Conservation (phyloP, 257 asterid genomes). For the Penstemon barbatus region DNA sequence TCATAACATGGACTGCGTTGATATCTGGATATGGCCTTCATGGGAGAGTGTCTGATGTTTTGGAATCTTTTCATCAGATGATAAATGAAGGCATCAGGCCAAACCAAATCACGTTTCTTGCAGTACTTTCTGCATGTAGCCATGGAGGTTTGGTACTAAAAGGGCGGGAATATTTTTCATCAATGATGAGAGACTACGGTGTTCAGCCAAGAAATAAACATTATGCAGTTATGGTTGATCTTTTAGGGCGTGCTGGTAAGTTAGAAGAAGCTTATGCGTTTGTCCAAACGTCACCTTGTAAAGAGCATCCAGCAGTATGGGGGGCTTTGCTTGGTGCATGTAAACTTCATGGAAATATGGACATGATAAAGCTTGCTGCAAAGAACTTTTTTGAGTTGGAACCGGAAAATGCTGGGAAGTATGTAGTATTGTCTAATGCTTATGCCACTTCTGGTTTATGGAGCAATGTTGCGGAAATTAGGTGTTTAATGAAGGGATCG, state of each 20-base stretch:
- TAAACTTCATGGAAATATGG: conserved; percentile 71
- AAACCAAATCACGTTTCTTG: conserved; percentile 83
- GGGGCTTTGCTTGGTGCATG: conserved; percentile 90
- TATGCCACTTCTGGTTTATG: conserved; percentile 85
- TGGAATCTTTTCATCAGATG: conserved; percentile 69
- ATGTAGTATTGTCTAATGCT: conserved; percentile 82
- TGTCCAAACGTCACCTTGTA: conserved; percentile 54
- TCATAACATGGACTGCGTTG: conserved; percentile 85
- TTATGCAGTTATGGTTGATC: conserved; percentile 83
- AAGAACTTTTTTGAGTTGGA: conserved; percentile 76
- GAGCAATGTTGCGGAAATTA: conserved; percentile 77
- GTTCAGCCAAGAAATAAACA: conserved; percentile 76
- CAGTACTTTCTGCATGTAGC: conserved; percentile 89
- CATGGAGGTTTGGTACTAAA: conserved; percentile 78
- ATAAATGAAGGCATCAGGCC: conserved; percentile 78
- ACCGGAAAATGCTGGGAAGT: conserved; percentile 82
- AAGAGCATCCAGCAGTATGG: conserved; percentile 87
- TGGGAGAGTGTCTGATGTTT: conserved; percentile 69
- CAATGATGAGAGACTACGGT: conserved; percentile 71
- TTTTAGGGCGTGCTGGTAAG: conserved; percentile 88
- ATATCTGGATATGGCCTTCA: conserved; percentile 86
- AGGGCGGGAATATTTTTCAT: conserved; percentile 71
- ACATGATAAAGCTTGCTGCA: conserved; percentile 77
- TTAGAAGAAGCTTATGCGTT: conserved; percentile 75
- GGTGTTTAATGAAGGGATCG: conserved; percentile 80